Base-by-base conservation (phyloP, 257 asterid genomes). In the Handroanthus guayacan region DNA sequence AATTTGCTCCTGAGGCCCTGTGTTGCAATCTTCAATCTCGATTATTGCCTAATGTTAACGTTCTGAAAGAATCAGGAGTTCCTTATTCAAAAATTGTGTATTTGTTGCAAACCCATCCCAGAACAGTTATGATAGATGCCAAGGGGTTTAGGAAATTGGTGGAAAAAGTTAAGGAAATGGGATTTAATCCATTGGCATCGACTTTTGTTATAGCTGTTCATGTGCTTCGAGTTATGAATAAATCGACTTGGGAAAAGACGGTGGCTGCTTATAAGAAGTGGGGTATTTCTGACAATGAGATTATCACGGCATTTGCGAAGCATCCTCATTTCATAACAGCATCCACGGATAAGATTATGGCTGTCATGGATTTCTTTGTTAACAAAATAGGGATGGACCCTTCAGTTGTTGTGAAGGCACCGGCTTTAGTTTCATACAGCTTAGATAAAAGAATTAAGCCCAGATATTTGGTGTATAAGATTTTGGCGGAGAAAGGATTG, bases 391-490 rank as follows among this genome's bases (percentile, higher is more conserved):
- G 77, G 3, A 31, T 54, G 51, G 74, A 62, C 14, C 36, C 69
- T 44, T 60, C 73, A 4, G 5, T 74, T 48, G 4, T 80, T 3
- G 2, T 70, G 31, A 25, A 4, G 1, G 18, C 34, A 37, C 83
- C 80, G 3, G n/a, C 3, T 4, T 3, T 79, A 5, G 12, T 76
- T 18, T 2, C 71, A 0, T 16, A 56, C 17, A 80, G 89, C 74
- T 69, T 85, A 55, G 67, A 80, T 74, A 55, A 43, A 54, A 77
- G 43, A 17, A 67, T 85, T 34, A 75, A 37, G 18, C 83, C 86
- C 5, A 80, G 87, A 71, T 78, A 80, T 74, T 70, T 48, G 3
- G 75, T 67, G 17, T 78, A 74, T 55, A 69, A 70, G 43, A 67
- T 20, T 51, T 69, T 80, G 66, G 2, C 48, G 77, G 73, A 72